Evolutionary conservation across 1,284 basidiomycete species (phyloP).

Genomic region (Cutaneotrichosporon sp.): DNA sequence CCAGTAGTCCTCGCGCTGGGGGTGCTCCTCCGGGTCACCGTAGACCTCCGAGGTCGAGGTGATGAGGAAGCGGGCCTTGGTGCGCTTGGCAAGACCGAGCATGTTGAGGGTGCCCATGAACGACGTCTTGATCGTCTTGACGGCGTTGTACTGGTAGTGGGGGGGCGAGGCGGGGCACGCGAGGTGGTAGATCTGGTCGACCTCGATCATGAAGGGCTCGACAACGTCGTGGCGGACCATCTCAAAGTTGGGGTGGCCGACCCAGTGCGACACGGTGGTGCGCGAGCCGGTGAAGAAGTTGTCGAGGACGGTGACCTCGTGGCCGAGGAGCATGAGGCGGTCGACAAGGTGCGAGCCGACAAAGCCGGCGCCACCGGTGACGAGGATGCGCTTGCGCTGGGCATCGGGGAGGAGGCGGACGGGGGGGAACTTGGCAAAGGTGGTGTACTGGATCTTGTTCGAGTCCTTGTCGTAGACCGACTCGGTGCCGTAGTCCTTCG

Average conservation of each 20-base stretch:
- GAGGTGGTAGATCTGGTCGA: constrained; percentile 96
- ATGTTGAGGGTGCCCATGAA: constrained; percentile 97
- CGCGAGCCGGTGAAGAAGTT: constrained; percentile 98
- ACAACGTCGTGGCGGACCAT: constrained; percentile 96
- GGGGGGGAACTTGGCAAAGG: constrained; percentile 84
- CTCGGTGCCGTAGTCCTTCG: constrained; percentile 68
- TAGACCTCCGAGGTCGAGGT: constrained; percentile 93
- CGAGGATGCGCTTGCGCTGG: constrained; percentile 79
- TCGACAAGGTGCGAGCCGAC: constrained; percentile 97
- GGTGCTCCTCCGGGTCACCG: constrained; percentile 95
- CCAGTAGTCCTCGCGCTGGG: constrained; percentile 95
- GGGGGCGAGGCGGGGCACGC: constrained; percentile 95
- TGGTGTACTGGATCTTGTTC: constrained; percentile 84
- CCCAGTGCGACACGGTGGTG: constrained; percentile 84
- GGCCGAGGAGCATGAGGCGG: constrained; percentile 93
- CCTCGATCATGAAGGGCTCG: constrained; percentile 95
- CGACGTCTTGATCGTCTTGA: constrained; percentile 97
- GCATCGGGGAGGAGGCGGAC: constrained; percentile 80
- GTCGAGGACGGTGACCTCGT: constrained; percentile 96
- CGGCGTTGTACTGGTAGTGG: constrained; percentile 92
- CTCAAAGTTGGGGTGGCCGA: constrained; percentile 98
- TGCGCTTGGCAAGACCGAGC: constrained; percentile 97
- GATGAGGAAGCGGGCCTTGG: constrained; percentile 94
- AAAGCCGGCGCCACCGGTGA: constrained; percentile 93
- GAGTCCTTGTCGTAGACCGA: constrained; percentile 77